Base-by-base conservation (phyloP, 441 rosid genomes). In the Brassica hybrid region DNA sequence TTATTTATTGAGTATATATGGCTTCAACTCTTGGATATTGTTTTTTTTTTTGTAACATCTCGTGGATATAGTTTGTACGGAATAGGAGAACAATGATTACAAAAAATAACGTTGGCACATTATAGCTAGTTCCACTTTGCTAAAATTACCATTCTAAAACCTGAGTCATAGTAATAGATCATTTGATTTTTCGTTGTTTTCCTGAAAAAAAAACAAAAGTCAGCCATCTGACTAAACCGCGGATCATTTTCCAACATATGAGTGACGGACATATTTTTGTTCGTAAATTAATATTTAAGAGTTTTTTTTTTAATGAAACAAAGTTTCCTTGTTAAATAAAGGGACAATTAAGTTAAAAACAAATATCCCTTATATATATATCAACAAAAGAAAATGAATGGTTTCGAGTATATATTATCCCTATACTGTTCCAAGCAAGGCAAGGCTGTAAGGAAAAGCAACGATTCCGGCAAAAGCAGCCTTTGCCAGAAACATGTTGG, bases 391-490 rank as follows among this genome's bases (percentile, higher is more conserved):
- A 56, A 67, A 13, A 2, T 70, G 30, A 11, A 30, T 60, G n/a
- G 11, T n/a, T 52, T 23, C 27, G 61, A 57, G 59, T 32, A 0
- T 16, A 3, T 74, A 18, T 11, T 43, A 17, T 18, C 34, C 4
- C 74, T 72, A 78, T 32, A 36, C 18, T 4, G 0, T 4, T 56
- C 76, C 81, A 25, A 82, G 80, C 10, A 27, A 1, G 8, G 27
- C 65, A 23, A 84, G 14, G 64, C 87, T 79, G n/a, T 65, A 76
- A 7, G 90, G 90, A 38, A 7, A 38, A 11, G 81, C 25, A 12
- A 4, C 7, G 13, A 56, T 8, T 66, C 83, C 80, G 0, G 13
- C 19, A 43, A 74, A 86, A 1, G 82, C 84, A 73, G 75, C 76
- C 2, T 30, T 14, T 2, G 87, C 92, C 4, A 36, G 66, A 3